Percentiles rank a stretch among this genome's conserved stretches.
These are phyloP conservation scores for Drechslerella stenobrocha DNA, from an alignment of 2,329 filamentous ascomycete species.

Conservation along the genomic window DNA sequence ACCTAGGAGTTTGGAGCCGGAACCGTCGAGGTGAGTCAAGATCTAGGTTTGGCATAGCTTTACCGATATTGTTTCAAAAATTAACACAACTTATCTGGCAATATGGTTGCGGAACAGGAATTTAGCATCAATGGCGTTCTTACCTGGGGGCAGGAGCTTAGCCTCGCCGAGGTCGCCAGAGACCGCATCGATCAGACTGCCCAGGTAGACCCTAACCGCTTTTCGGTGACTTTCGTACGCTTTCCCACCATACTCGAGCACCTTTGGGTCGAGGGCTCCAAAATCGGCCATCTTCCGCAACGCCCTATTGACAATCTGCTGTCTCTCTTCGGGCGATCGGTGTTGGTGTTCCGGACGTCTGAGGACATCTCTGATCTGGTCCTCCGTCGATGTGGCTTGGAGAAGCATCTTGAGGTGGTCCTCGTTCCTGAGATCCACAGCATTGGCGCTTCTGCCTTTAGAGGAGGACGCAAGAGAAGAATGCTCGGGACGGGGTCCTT, in stretches of 20 bases:
- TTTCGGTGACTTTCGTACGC: conserved; percentile 24
- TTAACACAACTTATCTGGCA: no score
- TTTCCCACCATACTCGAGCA: conserved; percentile 30
- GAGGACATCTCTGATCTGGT: conserved; percentile 32
- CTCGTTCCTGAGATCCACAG: conserved; percentile 24
- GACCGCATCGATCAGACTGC: conserved; percentile 31
- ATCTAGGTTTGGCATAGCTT: conserved; percentile 10
- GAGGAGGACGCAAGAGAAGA: conserved; percentile 10
- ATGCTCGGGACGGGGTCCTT: background rate
- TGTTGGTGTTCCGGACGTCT: conserved; percentile 20
- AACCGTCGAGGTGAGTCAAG: conserved; percentile 18
- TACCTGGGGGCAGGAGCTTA: conserved; percentile 28
- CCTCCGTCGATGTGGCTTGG: conserved; percentile 36
- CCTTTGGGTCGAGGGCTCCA: conserved; percentile 23
- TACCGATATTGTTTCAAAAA: background rate
- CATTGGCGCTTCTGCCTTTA: conserved; percentile 4
- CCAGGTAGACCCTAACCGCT: conserved; percentile 27
- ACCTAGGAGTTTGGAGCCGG: conserved; percentile 28
- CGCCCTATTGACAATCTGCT: conserved; percentile 23
- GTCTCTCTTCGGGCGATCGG: conserved; percentile 24
- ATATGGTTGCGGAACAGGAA: no score
- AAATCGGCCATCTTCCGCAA: conserved; percentile 35
- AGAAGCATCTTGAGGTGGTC: conserved; percentile 35
- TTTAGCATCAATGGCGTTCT: background rate
- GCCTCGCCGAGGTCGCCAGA: conserved; percentile 22